Base-by-base conservation (phyloP, 495 filamentous ascomycete genomes). In the Bombardia bombarda region DNA sequence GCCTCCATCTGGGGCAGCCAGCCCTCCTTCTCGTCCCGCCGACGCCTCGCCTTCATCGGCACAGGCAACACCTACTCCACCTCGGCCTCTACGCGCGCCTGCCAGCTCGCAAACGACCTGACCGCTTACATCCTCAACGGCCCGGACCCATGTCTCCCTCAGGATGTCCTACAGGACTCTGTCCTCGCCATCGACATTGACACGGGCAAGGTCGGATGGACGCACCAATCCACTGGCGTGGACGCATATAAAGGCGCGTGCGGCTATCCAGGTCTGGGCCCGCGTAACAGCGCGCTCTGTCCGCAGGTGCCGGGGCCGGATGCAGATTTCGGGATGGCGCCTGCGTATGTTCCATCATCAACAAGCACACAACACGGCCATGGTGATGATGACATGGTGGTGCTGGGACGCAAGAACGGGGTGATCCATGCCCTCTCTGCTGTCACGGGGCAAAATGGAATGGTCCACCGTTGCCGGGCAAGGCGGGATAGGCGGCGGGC, bases 311-410 rank as follows among this genome's bases (percentile, higher is more conserved):
- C 37, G n/a, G 62, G 64, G 10, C 43, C 48, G 16, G 57, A 66
- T 48, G 46, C 59, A 14, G 57, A 66, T 39, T 68, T 68, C 33
- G 64, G 58, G 4, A 68, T 68, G 55, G 64, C 64, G 19, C n/a
- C n/a, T n/a, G n/a, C n/a, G n/a, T n/a, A n/a, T n/a, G n/a, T n/a
- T n/a, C n/a, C n/a, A n/a, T n/a, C n/a, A n/a, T n/a, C n/a, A n/a
- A n/a, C n/a, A n/a, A n/a, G n/a, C n/a, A n/a, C n/a, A n/a, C n/a
- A n/a, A n/a, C n/a, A 28, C 38, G 19, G n/a, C n/a, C n/a, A n/a
- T n/a, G n/a, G n/a, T n/a, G n/a, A n/a, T n/a, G n/a, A n/a, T n/a
- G n/a, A n/a, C n/a, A n/a, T n/a, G n/a, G n/a, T n/a, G n/a, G n/a
- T n/a, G n/a, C n/a, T n/a, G n/a, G n/a, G n/a, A n/a, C n/a, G n/a